Percentiles rank a stretch among this genome's conserved stretches.
These are phyloP conservation scores for Cynara cardunculus DNA, from an alignment of 129 eudicot genomes.

Conservation along the genomic window DNA sequence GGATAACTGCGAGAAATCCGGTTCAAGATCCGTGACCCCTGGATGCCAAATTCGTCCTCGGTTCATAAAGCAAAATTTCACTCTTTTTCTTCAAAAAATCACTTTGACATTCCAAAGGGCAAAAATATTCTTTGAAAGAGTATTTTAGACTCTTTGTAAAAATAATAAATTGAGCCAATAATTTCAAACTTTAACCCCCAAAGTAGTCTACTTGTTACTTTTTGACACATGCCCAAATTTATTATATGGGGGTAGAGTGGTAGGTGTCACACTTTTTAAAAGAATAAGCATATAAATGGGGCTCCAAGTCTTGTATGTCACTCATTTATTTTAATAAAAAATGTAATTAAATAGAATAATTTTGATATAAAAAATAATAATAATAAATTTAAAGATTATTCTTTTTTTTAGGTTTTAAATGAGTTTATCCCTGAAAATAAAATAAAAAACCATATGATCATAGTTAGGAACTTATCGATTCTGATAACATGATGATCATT, in stretches of 20 bases:
- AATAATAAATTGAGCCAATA: conserved; percentile 24
- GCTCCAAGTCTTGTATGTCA: conserved; percentile 24
- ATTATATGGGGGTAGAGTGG: conserved; percentile 10
- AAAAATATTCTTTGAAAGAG: conserved; percentile 23
- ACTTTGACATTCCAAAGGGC: conserved; percentile 9
- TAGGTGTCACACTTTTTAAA: conserved; percentile 23
- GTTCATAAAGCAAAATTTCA: background rate
- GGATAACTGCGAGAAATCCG: too few species aligned
- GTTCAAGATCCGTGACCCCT: too few species aligned
- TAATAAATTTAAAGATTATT: background rate
- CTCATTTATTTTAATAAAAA: conserved; percentile 14
- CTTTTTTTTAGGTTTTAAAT: background rate
- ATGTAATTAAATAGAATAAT: background rate
- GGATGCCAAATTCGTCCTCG: too few species aligned
- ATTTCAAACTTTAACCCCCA: conserved; percentile 25
- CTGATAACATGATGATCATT: conserved; percentile 9
- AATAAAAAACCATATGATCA: conserved; percentile 16
- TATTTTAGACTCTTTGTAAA: conserved; percentile 27
- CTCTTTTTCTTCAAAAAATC: background rate
- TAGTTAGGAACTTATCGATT: background rate
- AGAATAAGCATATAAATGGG: conserved; percentile 34
- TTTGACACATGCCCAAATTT: conserved; percentile 26
- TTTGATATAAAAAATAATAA: background rate
- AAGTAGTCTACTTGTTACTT: conserved; percentile 23
- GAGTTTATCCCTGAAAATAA: background rate